A percentile compares a stretch with the other conserved stretches of the same genome.
phyloP scores from a whole-genome alignment of 495 filamentous ascomycete species.

The Penicillium argentinense region DNA sequence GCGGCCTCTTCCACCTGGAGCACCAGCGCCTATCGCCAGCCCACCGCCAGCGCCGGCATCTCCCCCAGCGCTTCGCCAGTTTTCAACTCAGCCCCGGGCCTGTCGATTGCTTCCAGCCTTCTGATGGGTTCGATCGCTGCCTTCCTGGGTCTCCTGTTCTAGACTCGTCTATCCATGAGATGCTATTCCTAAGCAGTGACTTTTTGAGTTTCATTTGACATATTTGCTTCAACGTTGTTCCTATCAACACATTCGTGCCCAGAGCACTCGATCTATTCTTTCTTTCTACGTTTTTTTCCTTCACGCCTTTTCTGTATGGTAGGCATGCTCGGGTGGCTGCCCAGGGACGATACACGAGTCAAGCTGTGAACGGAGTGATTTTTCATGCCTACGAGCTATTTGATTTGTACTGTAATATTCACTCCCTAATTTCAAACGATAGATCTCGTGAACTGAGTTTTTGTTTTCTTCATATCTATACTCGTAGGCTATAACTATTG shows the following conservation, averaged over 20 bases:
- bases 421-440: slow-evolving; percentile 12
- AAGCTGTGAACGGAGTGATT: slow-evolving; percentile 7
- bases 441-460: slow-evolving; percentile 6
- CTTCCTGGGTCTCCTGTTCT: slow-evolving; percentile 20
- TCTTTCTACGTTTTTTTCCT: slow-evolving; percentile 4
- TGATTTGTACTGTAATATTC: slow-evolving; percentile 17
- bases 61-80: slow-evolving; percentile 12
- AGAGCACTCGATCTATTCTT: neutral
- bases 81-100: slow-evolving; percentile 21
- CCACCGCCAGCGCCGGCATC: slow-evolving; percentile 9
- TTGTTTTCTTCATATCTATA: neutral
- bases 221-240: too few relatives aligned
- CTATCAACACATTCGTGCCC: neutral
- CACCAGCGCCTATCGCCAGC: slow-evolving; percentile 4
- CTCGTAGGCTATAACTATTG: too few relatives aligned
- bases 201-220: neutral
- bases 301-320: neutral
- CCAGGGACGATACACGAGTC: neutral
- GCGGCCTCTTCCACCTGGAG: slow-evolving; percentile 11
- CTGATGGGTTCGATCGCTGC: slow-evolving; percentile 18
- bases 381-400: slow-evolving; percentile 9
- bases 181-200: neutral
- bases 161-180: slow-evolving; percentile 1
- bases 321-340: neutral
- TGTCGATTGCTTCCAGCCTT: slow-evolving; percentile 18